Base-by-base conservation (phyloP, 1,284 basidiomycete species). In the Microbotryum scabiosae region DNA sequence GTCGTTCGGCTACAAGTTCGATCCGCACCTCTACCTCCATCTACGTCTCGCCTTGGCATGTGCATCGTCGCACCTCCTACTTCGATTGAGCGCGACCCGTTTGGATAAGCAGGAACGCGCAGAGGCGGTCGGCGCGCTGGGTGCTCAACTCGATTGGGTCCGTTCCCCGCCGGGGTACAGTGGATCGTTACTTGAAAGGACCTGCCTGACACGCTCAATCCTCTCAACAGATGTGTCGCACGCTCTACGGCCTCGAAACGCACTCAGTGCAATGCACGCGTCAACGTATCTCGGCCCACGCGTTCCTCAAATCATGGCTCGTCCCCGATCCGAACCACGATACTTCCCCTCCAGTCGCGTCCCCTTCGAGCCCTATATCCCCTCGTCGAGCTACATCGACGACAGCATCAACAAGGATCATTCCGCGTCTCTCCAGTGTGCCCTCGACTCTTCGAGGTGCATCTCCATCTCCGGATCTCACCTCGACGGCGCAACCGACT, bases 251-350 rank as follows among this genome's bases (percentile, higher is more conserved):
- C 5, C 52, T 52, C 43, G 25, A 52, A 16, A 51, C 53, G 6
- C 47, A 62, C 45, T 43, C 32, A 18, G 53, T 62, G 5, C 4
- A 10, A 18, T 62, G 61, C 53, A 46, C 48, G 25, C 36, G 9
- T 48, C 23, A 51, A 43, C 36, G 12, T 7, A 28, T 32, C 8
- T 47, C 57, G 21, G n/a, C 52, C 12, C 14, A 26, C 6, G 26
- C 57, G 16, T 62, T 62, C 26, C 56, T 62, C 28, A 23, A 45
- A 5, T 26, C 57, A 9, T 32, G 59, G n/a, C 59, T 62, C 49
- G 36, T 56, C 23, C 56, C 53, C 2, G 26, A 41, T 1, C 28
- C 52, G 4, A 9, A 23, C 30, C 36, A n/a, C n/a, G n/a, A n/a
- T n/a, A n/a, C n/a, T n/a, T n/a, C n/a, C n/a, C n/a, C n/a, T n/a